A percentile compares a stretch with the other conserved stretches of the same genome.
Evolutionary conservation across 2,329 filamentous ascomycete species (phyloP).

Genomic region (Geosmithia flava): DNA sequence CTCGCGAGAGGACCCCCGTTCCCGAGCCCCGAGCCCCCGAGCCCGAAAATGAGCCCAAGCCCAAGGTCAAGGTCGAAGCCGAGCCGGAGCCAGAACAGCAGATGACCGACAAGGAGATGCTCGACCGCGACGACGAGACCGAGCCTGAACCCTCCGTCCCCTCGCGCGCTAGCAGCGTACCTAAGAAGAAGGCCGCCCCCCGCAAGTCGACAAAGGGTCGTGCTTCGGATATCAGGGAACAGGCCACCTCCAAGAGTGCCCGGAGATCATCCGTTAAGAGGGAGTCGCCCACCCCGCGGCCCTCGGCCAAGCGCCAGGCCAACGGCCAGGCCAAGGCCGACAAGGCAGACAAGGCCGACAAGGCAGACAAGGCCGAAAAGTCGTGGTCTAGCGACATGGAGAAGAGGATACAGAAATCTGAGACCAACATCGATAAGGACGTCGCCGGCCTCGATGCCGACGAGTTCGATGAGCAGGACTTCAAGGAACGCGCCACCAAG

Average conservation of each 20-base stretch:
- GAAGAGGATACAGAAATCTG: slow-evolving; percentile 23
- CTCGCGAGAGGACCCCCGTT: slow-evolving; percentile 32
- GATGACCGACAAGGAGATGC: slow-evolving; percentile 5
- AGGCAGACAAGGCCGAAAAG: slow-evolving; percentile 20
- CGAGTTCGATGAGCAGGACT: slow-evolving; percentile 31
- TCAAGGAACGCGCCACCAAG: slow-evolving; percentile 48
- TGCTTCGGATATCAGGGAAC: slow-evolving; percentile 36
- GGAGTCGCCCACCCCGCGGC: slow-evolving; percentile 32
- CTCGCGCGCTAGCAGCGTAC: slow-evolving; percentile 6
- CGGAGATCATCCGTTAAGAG: slow-evolving; percentile 40
- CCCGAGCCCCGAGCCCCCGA: slow-evolving; percentile 9
- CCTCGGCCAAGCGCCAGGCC: slow-evolving; percentile 44
- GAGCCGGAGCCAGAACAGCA: slow-evolving; percentile 21
- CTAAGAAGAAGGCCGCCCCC: slow-evolving; percentile 15
- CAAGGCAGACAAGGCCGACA: too few relatives aligned
- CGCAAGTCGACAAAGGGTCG: slow-evolving; percentile 33
- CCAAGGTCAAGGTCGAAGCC: slow-evolving; percentile 1
- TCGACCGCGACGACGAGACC: slow-evolving; percentile 19
- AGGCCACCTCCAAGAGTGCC: slow-evolving; percentile 33
- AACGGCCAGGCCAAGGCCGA: slow-evolving; percentile 50
- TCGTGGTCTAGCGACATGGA: slow-evolving; percentile 41
- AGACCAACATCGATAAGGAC: slow-evolving; percentile 28
- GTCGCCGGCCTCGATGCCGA: slow-evolving; percentile 31
- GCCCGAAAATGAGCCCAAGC: slow-evolving; percentile 5
- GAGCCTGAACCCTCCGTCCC: slow-evolving; percentile 16